Percentiles rank a stretch among this genome's conserved stretches.
Evolutionary conservation across 331 rosid genomes (phyloP).

Genomic region (Acacia pycnantha): DNA sequence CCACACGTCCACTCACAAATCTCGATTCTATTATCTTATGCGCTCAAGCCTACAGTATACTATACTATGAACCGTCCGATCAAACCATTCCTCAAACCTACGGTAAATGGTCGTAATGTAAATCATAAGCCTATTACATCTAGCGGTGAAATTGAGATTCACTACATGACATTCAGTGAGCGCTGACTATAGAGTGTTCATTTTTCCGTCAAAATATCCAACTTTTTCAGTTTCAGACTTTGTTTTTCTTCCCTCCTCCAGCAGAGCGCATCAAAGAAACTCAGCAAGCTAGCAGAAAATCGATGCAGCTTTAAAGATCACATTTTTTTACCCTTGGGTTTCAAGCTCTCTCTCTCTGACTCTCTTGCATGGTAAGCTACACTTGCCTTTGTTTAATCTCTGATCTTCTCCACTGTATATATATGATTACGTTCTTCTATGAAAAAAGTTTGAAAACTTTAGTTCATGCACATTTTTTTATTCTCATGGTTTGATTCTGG

Average conservation of each 20-base stretch:
- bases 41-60: background rate
- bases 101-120: background rate
- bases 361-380: conserved; percentile 34
- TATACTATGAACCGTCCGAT: conserved; percentile 15
- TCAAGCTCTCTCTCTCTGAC: conserved; percentile 34
- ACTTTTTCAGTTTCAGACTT: conserved; percentile 21
- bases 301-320: conserved; percentile 50
- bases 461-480: conserved; percentile 6
- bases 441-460: background rate
- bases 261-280: conserved; percentile 39
- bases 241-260: conserved; percentile 20
- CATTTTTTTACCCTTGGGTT: conserved; percentile 26
- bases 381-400: conserved; percentile 2
- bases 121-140: background rate
- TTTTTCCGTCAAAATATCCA: conserved; percentile 22
- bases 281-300: conserved; percentile 27
- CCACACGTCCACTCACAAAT: conserved; percentile 36
- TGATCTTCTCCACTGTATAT: conserved; percentile 23
- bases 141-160: background rate
- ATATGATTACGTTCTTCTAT: conserved; percentile 13
- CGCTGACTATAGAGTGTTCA: background rate
- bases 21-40: background rate
- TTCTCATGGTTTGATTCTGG: conserved; percentile 40
- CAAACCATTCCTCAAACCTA: background rate
- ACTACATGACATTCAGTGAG: background rate